Evolutionary conservation across 768 basidiomycete species (phyloP).

Genomic region (Amanita jacksonii): DNA sequence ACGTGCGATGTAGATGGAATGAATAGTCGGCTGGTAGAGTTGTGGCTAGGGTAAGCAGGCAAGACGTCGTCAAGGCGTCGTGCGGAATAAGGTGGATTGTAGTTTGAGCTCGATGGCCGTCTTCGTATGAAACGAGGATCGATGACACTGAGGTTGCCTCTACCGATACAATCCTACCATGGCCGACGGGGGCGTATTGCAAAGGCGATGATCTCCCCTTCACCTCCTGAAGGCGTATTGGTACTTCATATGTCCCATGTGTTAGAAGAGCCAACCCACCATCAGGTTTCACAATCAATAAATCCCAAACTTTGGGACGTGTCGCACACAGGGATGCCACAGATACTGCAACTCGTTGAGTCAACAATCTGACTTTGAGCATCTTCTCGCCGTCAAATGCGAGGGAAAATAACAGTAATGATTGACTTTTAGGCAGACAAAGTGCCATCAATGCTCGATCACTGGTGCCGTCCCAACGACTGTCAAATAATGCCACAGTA

Average conservation of each 20-base stretch:
- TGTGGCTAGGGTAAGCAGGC: slow-evolving; percentile 53
- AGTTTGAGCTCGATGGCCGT: slow-evolving; percentile 36
- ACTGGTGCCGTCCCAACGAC: slow-evolving; percentile 46
- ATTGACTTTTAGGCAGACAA: slow-evolving; percentile 38
- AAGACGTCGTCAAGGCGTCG: slow-evolving; percentile 46
- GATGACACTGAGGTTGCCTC: slow-evolving; percentile 41
- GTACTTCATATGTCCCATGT: slow-evolving; percentile 41
- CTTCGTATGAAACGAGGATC: slow-evolving; percentile 42
- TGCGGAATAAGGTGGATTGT: slow-evolving; percentile 48
- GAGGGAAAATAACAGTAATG: slow-evolving; percentile 40
- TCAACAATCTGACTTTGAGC: slow-evolving; percentile 30
- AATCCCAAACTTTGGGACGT: slow-evolving; percentile 54
- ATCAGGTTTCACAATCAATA: slow-evolving; percentile 54
- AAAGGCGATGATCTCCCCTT: background rate
- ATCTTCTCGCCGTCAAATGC: slow-evolving; percentile 30
- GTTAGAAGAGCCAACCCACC: slow-evolving; percentile 49
- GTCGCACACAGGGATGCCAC: slow-evolving; percentile 53
- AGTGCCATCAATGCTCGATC: slow-evolving; percentile 47
- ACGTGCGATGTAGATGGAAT: slow-evolving; percentile 45
- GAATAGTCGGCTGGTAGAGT: slow-evolving; percentile 46
- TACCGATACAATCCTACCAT: slow-evolving; percentile 31
- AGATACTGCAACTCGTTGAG: slow-evolving; percentile 35
- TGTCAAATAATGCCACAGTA: slow-evolving; percentile 53
- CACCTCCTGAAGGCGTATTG: slow-evolving; percentile 10
- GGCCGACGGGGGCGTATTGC: slow-evolving; percentile 12